phyloP scores from a whole-genome alignment of 2,329 filamentous ascomycete genomes.

The Ambrosiella xylebori region DNA sequence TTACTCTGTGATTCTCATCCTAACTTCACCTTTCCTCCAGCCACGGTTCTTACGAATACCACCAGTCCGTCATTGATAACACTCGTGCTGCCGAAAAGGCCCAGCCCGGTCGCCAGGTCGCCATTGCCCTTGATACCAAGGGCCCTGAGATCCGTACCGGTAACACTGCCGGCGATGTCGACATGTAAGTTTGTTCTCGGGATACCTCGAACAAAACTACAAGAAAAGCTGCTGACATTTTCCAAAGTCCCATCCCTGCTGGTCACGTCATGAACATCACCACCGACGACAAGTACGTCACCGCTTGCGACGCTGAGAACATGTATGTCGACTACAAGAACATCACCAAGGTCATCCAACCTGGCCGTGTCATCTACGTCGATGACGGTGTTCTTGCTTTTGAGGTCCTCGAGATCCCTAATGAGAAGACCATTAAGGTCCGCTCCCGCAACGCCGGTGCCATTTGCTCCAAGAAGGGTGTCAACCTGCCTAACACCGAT shows the following conservation, averaged over 20 bases:
- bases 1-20: background rate
- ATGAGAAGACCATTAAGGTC: slow-evolving; percentile 77
- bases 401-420: slow-evolving; percentile 71
- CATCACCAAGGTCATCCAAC: slow-evolving; percentile 93
- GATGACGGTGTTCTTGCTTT: slow-evolving; percentile 97
- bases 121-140: slow-evolving; percentile 75
- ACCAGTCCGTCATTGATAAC: slow-evolving; percentile 96
- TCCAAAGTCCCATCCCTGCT: slow-evolving; percentile 47
- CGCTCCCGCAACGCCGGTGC: slow-evolving; percentile 91
- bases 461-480: slow-evolving; percentile 97
- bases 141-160: slow-evolving; percentile 45
- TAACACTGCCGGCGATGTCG: slow-evolving; percentile 66
- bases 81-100: slow-evolving; percentile 67
- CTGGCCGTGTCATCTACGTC: slow-evolving; percentile 89
- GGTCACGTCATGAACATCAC: slow-evolving; percentile 87
- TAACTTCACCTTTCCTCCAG: slow-evolving; percentile 13
- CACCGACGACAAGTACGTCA: slow-evolving; percentile 84
- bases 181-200: slow-evolving; percentile 30
- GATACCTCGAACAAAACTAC: background rate
- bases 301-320: slow-evolving; percentile 70
- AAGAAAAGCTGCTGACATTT: background rate
- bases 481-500: slow-evolving; percentile 97
- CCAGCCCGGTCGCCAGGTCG: slow-evolving; percentile 69
- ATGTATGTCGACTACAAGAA: slow-evolving; percentile 99
- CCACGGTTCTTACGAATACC: slow-evolving; percentile 71